Base-by-base conservation (phyloP, 257 asterid species). In the Solanum stenotomum region DNA sequence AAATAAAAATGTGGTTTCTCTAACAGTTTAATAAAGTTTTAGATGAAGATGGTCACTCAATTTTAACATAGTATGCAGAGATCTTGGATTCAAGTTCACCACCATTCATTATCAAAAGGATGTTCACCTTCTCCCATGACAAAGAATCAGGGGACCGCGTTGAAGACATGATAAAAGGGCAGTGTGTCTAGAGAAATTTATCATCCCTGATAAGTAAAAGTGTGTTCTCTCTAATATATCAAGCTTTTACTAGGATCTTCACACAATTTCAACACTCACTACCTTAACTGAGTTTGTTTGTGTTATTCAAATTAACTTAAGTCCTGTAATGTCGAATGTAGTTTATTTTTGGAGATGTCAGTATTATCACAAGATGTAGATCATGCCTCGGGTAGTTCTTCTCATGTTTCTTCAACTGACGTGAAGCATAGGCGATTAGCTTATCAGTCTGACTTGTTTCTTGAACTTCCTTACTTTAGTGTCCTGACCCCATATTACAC, bases 401-500 rank as follows among this genome's bases (percentile, higher is more conserved):
- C 76, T 70, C 6, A 20, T 29, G 22, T 27, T 70, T 70, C 38
- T 68, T 68, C 76, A 70, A 29, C 22, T 29, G 37, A 29, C 6
- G 23, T 70, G 76, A 70, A 70, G 76, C 76, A 14, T 14, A 70
- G 38, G 38, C 3, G 9, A 70, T 70, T 68, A 29, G 10, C 11
- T 27, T 70, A 14, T 18, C 76, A 27, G 20, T 70, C 76, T 81
- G 68, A 81, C 42, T 49, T 81, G 29, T 81, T 81, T 81, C 68
- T 81, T 81, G 85, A 46, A 16, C 29, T 29, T 79, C 88, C 63
- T 68, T 81, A 34, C 85, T 71, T 92, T 77, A 97, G 99, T 89
- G 99, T 97, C 90, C 89, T 95, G 92, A 96, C 98, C 91, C 99
- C 99, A 70, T 97, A 97, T 89, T 97, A 94, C 94, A 93, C 94